Evolutionary conservation across 2,329 filamentous ascomycete species (phyloP), one percentile per base, ranked within the genome.

Genomic region (Scortechinia acanthostroma): DNA sequence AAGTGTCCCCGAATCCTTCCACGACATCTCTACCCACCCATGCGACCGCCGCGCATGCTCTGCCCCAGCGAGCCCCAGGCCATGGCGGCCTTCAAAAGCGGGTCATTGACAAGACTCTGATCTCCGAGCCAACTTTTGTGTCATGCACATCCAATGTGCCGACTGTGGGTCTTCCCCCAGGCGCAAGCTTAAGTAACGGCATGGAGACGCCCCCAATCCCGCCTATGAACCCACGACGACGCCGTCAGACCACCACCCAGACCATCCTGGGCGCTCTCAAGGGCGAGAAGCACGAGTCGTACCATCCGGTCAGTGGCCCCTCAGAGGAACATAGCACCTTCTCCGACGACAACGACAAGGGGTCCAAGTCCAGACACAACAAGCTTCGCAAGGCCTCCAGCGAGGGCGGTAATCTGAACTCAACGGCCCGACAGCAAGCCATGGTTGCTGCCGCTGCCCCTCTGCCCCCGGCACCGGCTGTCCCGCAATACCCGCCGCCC

Each of bases 71-170:
- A 16, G 17, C 21, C 43, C 35, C 16, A 2, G 22, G 49, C 48
- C 45, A 50, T 55, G 45, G 57, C 64, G 4, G 47, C 44, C 44
- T 45, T 44, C 70, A 76, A 28, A 83, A 81, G 63, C 73, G 74
- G 52, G 68, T 71, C 0, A 67, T 83, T 42, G 73, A 73, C 49
- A 84, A 84, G 58, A 64, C 68, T 13, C 72, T 76, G 47, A 84
- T 84, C 43, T 81, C 77, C 2, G 79, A 83, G 52, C 80, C 80
- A 0, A 65, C 63, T 3, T 66, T 76, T 48, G 53, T 74, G 21
- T 73, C 70, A 2, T 67, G 47, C 43, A 56, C 53, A 28, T 54
- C 53, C 14, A 52, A 51, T 13, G 50, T 55, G 23, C 48, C 48
- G 22, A 55, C 53, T 14, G 44, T 55, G 4, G 46, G 51, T 42